Evolutionary conservation across 2,329 filamentous ascomycete species (phyloP), one percentile per base, ranked within the genome.

Genomic region (Penicillium digitatum): DNA sequence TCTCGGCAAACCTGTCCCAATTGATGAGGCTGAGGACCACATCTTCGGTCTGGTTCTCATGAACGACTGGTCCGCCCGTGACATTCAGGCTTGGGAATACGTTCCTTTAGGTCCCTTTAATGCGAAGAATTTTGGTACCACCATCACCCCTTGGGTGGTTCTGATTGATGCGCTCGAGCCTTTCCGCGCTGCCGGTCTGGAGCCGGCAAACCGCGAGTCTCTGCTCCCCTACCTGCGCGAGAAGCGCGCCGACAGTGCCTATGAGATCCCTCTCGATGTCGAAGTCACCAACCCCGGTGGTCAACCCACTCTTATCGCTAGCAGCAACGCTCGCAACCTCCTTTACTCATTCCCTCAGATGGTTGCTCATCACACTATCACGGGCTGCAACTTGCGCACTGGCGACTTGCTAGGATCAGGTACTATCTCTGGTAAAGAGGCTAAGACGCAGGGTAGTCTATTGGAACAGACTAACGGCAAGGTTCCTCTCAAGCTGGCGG

Each of bases 1-100:
- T 1, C 77, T 90, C 66, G 88, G 89, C 7, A 75, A 81, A 51
- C 81, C 84, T 0, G 79, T 94, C 20, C 72, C 78, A 0, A 81
- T 92, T 22, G 74, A 76, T 3, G 75, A 86, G 42, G 89, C 89
- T 0, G 84, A 86, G 50, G 81, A 89, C 18, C 80, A 85, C 64
- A 79, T 95, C 27, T 94, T 94, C 66, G 90, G 90, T 14, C 79
- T 90, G 26, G 89, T 94, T 0, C 74, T 95, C 54, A 82, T 95
- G 79, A 95, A 95, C 64, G 90, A 95, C 72, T 95, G 90, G 90
- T 90, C 86, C 52, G 89, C 89, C 5, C 79, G 89, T 59, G 89
- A 94, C 64, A 86, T 94, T 47, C 90, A 95, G 69, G 82, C 82
- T 0, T 94, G 88, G 88, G 90, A 95, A 72, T 92, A 92, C 62